Base-by-base conservation (phyloP, 2,329 filamentous ascomycete species). In the Ophiosphaerella herpotricha region DNA sequence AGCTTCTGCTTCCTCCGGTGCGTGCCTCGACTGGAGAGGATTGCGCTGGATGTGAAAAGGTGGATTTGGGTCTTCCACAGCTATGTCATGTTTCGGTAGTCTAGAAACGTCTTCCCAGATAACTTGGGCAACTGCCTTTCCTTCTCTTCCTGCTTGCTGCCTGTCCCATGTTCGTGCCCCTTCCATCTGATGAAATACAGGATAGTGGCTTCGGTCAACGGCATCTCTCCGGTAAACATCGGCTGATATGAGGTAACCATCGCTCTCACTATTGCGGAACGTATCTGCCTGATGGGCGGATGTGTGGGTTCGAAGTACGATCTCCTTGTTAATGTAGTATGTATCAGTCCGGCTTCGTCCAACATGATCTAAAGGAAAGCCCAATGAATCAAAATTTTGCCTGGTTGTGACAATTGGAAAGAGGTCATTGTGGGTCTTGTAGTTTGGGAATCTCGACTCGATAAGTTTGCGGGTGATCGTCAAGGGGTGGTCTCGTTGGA, bases 181-280 rank as follows among this genome's bases (percentile, higher is more conserved):
- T 73, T 99, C 94, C 92, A 97, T 97, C 77, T 99, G 94, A 75
- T 99, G 94, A 74, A 99, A 99, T 50, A 96, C 85, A 0, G 94
- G 94, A 75, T 97, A 97, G 75, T 99, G 94, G 62, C 88, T 94
- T 48, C 90, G 85, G 75, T 99, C 94, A 66, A 99, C 88, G 48
- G 93, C 92, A 82, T 99, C 94, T 58, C 94, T 84, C 37, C 94
- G 85, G 74, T 97, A 99, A 14, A 99, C 94, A 72, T 99, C 94
- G 21, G 93, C 94, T 51, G 88, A 89, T 70, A 99, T 89, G 31
- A 96, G 88, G 71, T 91, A 99, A 3, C 93, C 94, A 33, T 86
- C 82, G 62, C 82, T 88, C 60, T 83, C 75, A 74, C 91, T 85
- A 51, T 82, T 79, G 59, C 86, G 80, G 80, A 97, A 90, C 52